Conservation (phyloP, 805 yeast genomes). For the Wickerhamomyces bovis region DNA sequence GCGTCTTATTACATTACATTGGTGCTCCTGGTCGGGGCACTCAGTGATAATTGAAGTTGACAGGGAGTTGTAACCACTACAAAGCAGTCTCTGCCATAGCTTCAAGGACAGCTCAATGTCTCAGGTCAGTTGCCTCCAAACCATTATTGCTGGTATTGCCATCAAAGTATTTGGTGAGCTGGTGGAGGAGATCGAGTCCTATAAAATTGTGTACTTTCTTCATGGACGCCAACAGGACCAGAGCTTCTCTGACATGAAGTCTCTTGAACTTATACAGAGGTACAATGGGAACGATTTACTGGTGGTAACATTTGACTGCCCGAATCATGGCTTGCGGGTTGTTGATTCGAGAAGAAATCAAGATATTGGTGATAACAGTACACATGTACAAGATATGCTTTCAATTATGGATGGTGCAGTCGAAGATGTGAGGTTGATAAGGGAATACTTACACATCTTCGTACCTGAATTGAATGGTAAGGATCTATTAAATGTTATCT, state of each 20-base stretch:
- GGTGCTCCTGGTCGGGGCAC: neutral
- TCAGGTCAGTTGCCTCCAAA: neutral
- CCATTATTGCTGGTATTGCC: neutral
- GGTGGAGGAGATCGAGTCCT: neutral
- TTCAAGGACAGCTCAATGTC: neutral
- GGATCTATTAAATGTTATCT: conserved; percentile 2
- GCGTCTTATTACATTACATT: too few species aligned
- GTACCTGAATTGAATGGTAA: conserved; percentile 4
- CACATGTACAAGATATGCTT: conserved; percentile 17
- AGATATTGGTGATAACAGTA: neutral
- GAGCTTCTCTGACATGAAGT: neutral
- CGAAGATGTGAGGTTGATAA: conserved; percentile 13
- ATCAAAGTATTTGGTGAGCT: neutral
- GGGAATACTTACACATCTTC: conserved; percentile 13
- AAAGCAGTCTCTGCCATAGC: too few species aligned
- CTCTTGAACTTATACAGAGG: neutral
- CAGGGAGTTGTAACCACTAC: too few species aligned
- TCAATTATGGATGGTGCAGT: conserved; percentile 16
- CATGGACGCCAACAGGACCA: neutral
- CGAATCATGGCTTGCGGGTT: neutral
- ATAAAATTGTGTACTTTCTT: neutral
- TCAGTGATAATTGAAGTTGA: too few species aligned
- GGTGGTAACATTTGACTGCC: neutral
- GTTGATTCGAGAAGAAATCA: neutral
- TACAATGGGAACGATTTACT: neutral